phyloP scores from a whole-genome alignment of 1,139 yeast species.

The Geotrichum australiense region DNA sequence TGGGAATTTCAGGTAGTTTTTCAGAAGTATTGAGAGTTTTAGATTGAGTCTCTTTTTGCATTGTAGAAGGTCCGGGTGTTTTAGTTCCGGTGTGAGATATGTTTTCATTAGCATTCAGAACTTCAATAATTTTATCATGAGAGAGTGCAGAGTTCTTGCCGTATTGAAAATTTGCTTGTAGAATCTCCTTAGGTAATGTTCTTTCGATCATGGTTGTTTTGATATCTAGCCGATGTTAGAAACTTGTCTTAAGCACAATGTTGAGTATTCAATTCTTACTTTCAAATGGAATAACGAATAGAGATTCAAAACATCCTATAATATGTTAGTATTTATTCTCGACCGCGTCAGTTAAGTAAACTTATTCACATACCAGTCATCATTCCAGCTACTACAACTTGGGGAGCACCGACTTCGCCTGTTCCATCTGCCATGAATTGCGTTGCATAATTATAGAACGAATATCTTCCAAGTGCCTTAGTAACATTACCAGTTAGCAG shows the following conservation, averaged over 20 bases:
- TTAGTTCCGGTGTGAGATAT: neutral
- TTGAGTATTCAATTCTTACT: constrained; percentile 28
- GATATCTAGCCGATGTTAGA: constrained; percentile 35
- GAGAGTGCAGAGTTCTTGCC: too few relatives aligned
- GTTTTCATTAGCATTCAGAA: neutral
- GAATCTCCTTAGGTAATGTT: constrained; percentile 14
- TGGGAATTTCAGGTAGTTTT: too few relatives aligned
- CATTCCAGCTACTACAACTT: constrained; percentile 62
- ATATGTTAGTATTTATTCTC: constrained; percentile 6
- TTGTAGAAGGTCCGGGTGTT: neutral
- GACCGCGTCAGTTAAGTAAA: too few relatives aligned
- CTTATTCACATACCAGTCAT: constrained; percentile 54
- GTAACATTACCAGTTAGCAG: constrained; percentile 67
- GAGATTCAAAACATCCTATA: constrained; percentile 52
- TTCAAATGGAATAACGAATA: constrained; percentile 87
- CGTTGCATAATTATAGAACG: constrained; percentile 69
- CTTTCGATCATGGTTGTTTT: constrained; percentile 77
- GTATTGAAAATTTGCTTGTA: too few relatives aligned
- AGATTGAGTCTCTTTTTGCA: neutral
- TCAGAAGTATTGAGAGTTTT: too few relatives aligned
- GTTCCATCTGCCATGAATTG: constrained; percentile 53
- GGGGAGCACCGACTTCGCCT: constrained; percentile 33
- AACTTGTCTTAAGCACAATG: neutral
- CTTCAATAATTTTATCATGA: too few relatives aligned
- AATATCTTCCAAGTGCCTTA: constrained; percentile 66